Percentiles rank a stretch among this genome's conserved stretches.
phyloP scores from a whole-genome alignment of 2,329 filamentous ascomycete genomes.

The Stemphylium vesicarium region DNA sequence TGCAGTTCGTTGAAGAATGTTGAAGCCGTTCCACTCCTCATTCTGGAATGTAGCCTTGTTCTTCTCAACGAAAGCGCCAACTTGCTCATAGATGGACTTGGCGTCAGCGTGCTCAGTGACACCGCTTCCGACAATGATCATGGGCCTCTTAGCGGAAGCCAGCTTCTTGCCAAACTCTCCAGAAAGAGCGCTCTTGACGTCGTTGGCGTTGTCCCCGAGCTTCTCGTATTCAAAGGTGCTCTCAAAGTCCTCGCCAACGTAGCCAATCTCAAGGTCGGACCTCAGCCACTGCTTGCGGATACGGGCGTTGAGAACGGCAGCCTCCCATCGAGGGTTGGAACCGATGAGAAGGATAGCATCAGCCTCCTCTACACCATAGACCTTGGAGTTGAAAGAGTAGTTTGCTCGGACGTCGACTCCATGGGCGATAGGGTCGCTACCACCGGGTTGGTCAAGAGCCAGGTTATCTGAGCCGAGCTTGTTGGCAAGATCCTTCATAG shows the following conservation, averaged over 20 bases:
- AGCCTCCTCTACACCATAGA: slow-evolving; percentile 91
- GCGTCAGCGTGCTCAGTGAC: slow-evolving; percentile 90
- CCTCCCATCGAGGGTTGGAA: slow-evolving; percentile 94
- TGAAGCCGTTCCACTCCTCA: slow-evolving; percentile 95
- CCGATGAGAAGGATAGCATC: slow-evolving; percentile 91
- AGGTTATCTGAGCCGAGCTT: slow-evolving; percentile 96
- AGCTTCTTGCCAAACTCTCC: slow-evolving; percentile 95
- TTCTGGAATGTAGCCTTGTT: slow-evolving; percentile 87
- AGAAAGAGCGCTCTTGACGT: slow-evolving; percentile 83
- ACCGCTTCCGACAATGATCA: slow-evolving; percentile 95
- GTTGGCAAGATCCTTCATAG: slow-evolving; percentile 97
- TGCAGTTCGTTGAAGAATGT: slow-evolving; percentile 90
- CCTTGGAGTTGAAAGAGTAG: slow-evolving; percentile 95
- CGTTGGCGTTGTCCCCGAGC: slow-evolving; percentile 77
- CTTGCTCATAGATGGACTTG: slow-evolving; percentile 89
- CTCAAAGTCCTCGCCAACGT: slow-evolving; percentile 88
- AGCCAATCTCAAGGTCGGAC: slow-evolving; percentile 89
- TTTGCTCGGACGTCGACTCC: slow-evolving; percentile 93
- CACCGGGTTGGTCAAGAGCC: slow-evolving; percentile 86
- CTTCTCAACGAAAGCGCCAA: slow-evolving; percentile 92
- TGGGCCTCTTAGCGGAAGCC: slow-evolving; percentile 82
- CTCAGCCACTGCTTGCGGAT: slow-evolving; percentile 98
- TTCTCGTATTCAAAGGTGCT: slow-evolving; percentile 97
- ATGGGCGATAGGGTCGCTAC: slow-evolving; percentile 83
- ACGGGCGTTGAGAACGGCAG: slow-evolving; percentile 91